phyloP scores from a whole-genome alignment of 2,329 filamentous ascomycete genomes.

The Xylariales sp. region DNA sequence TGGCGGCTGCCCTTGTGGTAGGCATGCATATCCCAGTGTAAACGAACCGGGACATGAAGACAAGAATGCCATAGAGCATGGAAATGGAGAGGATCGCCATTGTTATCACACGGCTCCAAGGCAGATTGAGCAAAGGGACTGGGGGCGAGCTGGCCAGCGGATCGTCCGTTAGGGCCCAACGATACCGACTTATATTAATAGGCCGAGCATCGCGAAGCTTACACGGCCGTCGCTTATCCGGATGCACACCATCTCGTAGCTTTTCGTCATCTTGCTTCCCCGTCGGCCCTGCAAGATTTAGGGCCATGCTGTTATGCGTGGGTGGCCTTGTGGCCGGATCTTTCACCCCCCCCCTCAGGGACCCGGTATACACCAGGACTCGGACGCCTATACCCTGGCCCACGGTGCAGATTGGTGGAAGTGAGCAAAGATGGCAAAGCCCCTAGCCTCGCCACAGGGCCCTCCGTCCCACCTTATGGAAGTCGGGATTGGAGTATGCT shows the following conservation, averaged over 20 bases:
- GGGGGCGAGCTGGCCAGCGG: background rate
- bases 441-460: too few species aligned
- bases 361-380: background rate
- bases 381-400: background rate
- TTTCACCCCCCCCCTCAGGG: background rate
- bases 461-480: too few species aligned
- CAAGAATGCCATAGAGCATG: slow-evolving; percentile 2
- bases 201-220: background rate
- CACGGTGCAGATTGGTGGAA: slow-evolving; percentile 5
- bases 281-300: too few species aligned
- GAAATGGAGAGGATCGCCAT: slow-evolving; percentile 3
- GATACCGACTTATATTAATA: slow-evolving; percentile 5
- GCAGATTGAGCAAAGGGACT: background rate
- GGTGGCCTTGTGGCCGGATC: background rate
- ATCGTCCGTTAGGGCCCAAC: too few species aligned
- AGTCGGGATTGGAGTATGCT: too few species aligned
- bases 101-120: background rate
- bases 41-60: background rate
- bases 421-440: too few species aligned
- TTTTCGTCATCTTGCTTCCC: background rate
- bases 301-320: background rate
- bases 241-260: background rate
- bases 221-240: background rate
- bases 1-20: background rate
- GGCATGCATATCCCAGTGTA: background rate